phyloP scores from a whole-genome alignment of 441 rosid species.

The Brassica hybrid region DNA sequence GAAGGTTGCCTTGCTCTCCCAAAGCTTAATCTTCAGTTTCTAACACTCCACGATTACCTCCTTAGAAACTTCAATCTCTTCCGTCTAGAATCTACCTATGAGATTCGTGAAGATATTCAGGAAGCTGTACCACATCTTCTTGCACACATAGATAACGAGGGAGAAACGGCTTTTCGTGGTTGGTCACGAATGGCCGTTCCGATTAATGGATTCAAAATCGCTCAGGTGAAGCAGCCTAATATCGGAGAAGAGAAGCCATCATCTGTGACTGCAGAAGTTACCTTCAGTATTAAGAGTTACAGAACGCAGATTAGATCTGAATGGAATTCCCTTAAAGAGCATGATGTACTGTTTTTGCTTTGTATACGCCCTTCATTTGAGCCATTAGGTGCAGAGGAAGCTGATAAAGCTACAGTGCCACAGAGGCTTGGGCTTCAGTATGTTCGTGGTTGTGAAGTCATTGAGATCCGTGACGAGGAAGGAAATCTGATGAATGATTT shows the following conservation, averaged over 20 bases:
- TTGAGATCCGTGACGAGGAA: slow-evolving; percentile 93
- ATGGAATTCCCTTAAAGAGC: slow-evolving; percentile 98
- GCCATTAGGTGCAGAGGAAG: slow-evolving; percentile 95
- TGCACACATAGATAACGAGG: slow-evolving; percentile 86
- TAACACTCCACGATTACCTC: slow-evolving; percentile 98
- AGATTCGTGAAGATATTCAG: slow-evolving; percentile 99
- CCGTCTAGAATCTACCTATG: slow-evolving; percentile 98
- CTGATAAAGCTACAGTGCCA: slow-evolving; percentile 88
- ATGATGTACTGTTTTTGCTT: slow-evolving; percentile 94
- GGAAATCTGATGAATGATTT: slow-evolving; percentile 98
- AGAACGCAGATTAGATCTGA: slow-evolving; percentile 87
- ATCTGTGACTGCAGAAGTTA: slow-evolving; percentile 85
- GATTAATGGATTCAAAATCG: slow-evolving; percentile 70
- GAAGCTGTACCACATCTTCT: slow-evolving; percentile 98
- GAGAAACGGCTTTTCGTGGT: slow-evolving; percentile 95
- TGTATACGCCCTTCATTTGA: slow-evolving; percentile 93
- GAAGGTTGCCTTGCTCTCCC: slow-evolving; percentile 99
- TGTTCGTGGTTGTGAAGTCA: slow-evolving; percentile 96
- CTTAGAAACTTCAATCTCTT: slow-evolving; percentile 96
- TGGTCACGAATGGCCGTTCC: slow-evolving; percentile 99
- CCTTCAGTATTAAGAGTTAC: slow-evolving; percentile 92
- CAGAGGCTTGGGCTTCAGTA: slow-evolving; percentile 94
- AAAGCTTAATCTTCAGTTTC: slow-evolving; percentile 93
- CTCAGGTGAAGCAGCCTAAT: slow-evolving; percentile 93
- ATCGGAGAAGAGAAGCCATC: slow-evolving; percentile 99